phyloP scores from a whole-genome alignment of 805 yeast genomes.

The Wickerhamiella nectarea region DNA sequence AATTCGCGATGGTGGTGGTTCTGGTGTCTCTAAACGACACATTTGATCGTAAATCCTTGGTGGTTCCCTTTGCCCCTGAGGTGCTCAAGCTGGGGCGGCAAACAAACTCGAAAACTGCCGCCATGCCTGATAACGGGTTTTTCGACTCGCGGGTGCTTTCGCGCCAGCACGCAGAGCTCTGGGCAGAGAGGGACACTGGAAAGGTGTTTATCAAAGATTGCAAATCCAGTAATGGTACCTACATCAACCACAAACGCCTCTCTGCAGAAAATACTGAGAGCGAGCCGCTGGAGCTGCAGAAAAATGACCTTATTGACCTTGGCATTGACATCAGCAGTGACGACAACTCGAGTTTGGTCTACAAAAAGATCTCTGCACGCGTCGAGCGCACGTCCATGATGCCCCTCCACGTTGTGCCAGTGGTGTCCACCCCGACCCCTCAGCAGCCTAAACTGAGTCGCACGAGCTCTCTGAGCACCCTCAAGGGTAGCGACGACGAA shows the following conservation, averaged over 20 bases:
- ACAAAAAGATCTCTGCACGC: slow-evolving; percentile 72
- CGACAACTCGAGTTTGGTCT: slow-evolving; percentile 42
- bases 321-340: slow-evolving; percentile 67
- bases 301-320: slow-evolving; percentile 80
- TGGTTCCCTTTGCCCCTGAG: slow-evolving; percentile 71
- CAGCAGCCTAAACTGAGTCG: slow-evolving; percentile 1
- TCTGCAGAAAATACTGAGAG: slow-evolving; percentile 41
- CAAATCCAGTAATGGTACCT: slow-evolving; percentile 90
- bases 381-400: slow-evolving; percentile 61
- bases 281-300: slow-evolving; percentile 43
- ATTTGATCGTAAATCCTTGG: slow-evolving; percentile 63
- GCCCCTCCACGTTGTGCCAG: slow-evolving; percentile 26
- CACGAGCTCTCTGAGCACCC: slow-evolving; percentile 6
- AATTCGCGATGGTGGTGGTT: slow-evolving; percentile 39
- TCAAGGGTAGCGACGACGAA: slow-evolving; percentile 4
- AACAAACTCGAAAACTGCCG: slow-evolving; percentile 38
- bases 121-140: slow-evolving; percentile 67
- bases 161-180: slow-evolving; percentile 86
- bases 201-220: slow-evolving; percentile 68
- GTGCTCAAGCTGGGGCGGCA: slow-evolving; percentile 84
- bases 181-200: slow-evolving; percentile 51
- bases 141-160: slow-evolving; percentile 89
- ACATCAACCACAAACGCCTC: slow-evolving; percentile 62
- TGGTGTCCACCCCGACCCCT: neutral
- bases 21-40: slow-evolving; percentile 68